A percentile compares a stretch with the other conserved stretches of the same genome.
Conservation (phyloP, 805 yeast species). For the Kurtzmaniella fragi region DNA sequence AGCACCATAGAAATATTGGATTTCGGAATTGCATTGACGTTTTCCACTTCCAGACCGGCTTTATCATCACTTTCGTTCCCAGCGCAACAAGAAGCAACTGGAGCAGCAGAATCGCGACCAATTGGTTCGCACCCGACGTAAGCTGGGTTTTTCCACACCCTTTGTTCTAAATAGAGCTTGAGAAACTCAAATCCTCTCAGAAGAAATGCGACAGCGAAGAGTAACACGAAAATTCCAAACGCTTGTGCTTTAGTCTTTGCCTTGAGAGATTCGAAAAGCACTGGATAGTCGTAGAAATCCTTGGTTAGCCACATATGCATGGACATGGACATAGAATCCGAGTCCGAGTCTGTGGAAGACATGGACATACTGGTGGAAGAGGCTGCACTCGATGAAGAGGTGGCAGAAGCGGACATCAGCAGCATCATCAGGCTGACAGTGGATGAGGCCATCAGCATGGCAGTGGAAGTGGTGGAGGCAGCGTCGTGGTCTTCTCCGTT, state of each 20-base stretch:
- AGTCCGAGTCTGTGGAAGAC: slow-evolving; percentile 10
- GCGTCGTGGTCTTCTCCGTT: slow-evolving; percentile 7
- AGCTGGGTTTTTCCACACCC: slow-evolving; percentile 48
- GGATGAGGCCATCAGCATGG: slow-evolving; percentile 3
- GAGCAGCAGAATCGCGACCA: neutral
- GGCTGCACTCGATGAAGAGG: slow-evolving; percentile 8
- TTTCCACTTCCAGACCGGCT: too few species aligned
- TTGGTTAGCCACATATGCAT: slow-evolving; percentile 61
- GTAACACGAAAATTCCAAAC: slow-evolving; percentile 64
- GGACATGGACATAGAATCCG: slow-evolving; percentile 10
- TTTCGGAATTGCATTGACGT: too few species aligned
- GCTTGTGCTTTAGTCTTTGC: slow-evolving; percentile 59
- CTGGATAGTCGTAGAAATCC: slow-evolving; percentile 51
- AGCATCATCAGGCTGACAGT: too few species aligned
- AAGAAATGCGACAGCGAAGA: slow-evolving; percentile 55
- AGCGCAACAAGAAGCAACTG: neutral
- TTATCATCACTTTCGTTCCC: neutral
- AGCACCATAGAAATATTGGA: slow-evolving; percentile 19
- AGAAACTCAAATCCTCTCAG: slow-evolving; percentile 57
- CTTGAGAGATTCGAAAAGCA: slow-evolving; percentile 48
- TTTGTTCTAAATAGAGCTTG: slow-evolving; percentile 62
- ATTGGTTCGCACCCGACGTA: slow-evolving; percentile 12
- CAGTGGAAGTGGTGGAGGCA: slow-evolving; percentile 3
- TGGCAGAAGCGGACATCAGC: slow-evolving; percentile 3
- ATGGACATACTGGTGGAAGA: slow-evolving; percentile 6